phyloP scores from a whole-genome alignment of 768 basidiomycete genomes.

The Amanita thiersii region DNA sequence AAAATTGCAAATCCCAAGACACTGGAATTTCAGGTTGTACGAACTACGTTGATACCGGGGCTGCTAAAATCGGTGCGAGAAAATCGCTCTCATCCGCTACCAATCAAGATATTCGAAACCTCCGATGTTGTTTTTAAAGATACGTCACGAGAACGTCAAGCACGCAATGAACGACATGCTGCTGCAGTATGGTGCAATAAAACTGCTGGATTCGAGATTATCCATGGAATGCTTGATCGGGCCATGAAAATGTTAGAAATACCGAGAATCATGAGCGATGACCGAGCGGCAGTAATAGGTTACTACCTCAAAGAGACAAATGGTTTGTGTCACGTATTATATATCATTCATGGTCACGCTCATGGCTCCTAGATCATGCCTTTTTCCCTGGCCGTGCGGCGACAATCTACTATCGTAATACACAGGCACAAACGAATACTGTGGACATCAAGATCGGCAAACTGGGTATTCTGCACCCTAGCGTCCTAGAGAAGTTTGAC shows the following conservation, averaged over 20 bases:
- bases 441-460: conserved; percentile 75
- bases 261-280: conserved; percentile 57
- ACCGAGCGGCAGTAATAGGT: conserved; percentile 55
- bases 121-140: conserved; percentile 94
- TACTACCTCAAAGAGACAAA: conserved; percentile 88
- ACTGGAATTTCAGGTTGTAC: conserved; percentile 95
- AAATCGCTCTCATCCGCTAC: conserved; percentile 88
- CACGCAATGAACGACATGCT: conserved; percentile 82
- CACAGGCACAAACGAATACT: conserved; percentile 26
- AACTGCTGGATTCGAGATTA: conserved; percentile 93
- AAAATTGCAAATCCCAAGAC: conserved; percentile 97
- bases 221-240: conserved; percentile 90
- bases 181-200: conserved; percentile 95
- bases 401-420: conserved; percentile 77
- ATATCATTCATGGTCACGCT: background rate
- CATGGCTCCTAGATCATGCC: conserved; percentile 57
- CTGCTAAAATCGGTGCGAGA: conserved; percentile 95
- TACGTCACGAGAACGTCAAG: conserved; percentile 62
- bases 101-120: conserved; percentile 89
- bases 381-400: conserved; percentile 97
- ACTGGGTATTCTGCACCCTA: conserved; percentile 92
- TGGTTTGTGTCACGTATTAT: conserved; percentile 43
- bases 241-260: conserved; percentile 96
- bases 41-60: conserved; percentile 92
- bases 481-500: conserved; percentile 88